Conservation (phyloP, 176 grass and related monocot species). For the Phoenix dactylifera region DNA sequence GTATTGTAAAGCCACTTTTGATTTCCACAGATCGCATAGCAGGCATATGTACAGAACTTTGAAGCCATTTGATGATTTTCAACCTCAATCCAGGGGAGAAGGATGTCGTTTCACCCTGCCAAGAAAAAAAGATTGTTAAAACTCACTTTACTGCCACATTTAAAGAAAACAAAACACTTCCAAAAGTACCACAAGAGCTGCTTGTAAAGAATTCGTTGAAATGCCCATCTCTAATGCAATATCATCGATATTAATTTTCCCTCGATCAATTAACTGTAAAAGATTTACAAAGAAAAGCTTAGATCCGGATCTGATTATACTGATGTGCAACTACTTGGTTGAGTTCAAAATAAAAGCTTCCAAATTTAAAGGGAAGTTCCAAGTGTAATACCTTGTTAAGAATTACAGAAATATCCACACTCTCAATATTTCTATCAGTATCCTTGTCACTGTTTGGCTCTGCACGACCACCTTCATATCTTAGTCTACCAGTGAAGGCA, state of each 20-base stretch:
- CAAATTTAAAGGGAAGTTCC: too few relatives aligned
- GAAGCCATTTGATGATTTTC: conserved; percentile 93
- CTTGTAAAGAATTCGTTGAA: conserved; percentile 85
- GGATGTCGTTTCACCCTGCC: conserved; percentile 84
- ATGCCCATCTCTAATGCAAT: conserved; percentile 89
- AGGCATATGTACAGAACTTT: conserved; percentile 40
- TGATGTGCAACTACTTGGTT: too few relatives aligned
- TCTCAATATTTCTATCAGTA: conserved; percentile 24
- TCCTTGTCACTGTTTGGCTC: conserved; percentile 26
- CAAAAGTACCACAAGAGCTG: conserved; percentile 75
- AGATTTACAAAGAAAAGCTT: background rate
- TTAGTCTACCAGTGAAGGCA: conserved; percentile 27
- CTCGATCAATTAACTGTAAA: conserved; percentile 76
- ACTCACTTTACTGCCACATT: background rate
- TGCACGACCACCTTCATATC: conserved; percentile 26
- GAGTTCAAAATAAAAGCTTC: too few relatives aligned
- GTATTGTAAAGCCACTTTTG: conserved; percentile 24
- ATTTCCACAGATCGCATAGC: conserved; percentile 19
- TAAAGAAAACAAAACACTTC: conserved; percentile 4
- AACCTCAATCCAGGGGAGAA: conserved; percentile 93
- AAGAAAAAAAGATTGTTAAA: conserved; percentile 22
- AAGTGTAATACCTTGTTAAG: conserved; percentile 61
- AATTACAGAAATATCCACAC: conserved; percentile 43
- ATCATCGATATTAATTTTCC: conserved; percentile 64
- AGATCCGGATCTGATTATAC: too few relatives aligned